phyloP scores from a whole-genome alignment of 2,329 filamentous ascomycete species.

The Cercospora canescens region DNA sequence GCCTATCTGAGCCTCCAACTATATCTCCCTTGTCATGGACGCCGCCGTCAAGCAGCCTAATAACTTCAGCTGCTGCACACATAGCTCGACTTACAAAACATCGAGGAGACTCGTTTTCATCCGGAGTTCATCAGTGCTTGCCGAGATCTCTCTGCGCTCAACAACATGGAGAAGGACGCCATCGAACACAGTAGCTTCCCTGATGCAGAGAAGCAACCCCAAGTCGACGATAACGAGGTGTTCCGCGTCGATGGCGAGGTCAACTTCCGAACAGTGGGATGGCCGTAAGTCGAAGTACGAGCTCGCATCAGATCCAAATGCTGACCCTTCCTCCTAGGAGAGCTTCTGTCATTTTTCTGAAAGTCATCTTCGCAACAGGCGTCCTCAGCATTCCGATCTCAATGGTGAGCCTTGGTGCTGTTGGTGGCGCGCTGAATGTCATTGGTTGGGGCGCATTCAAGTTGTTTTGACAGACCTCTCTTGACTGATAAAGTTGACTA shows the following conservation, averaged over 20 bases:
- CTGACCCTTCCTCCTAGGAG: conserved; percentile 19
- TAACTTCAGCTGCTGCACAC: not conserved
- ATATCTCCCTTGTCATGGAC: not conserved
- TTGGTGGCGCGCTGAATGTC: conserved; percentile 50
- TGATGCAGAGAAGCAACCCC: conserved; percentile 21
- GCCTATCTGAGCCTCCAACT: conserved; percentile 1
- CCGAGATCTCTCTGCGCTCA: not conserved
- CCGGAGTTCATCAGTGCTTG: not conserved
- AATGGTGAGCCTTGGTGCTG: conserved; percentile 50
- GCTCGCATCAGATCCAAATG: not conserved
- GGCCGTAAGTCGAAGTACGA: conserved; percentile 38
- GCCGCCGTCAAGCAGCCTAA: not conserved
- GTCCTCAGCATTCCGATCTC: conserved; percentile 52
- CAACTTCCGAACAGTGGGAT: conserved; percentile 56
- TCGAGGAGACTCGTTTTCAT: not conserved
- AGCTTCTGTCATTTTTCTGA: conserved; percentile 55
- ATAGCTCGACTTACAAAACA: not conserved
- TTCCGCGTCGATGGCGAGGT: conserved; percentile 53
- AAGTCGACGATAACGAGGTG: conserved; percentile 47
- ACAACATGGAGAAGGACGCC: not conserved
- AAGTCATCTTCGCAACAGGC: conserved; percentile 54
- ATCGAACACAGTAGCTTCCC: not conserved
- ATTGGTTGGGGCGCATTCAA: conserved; percentile 48
- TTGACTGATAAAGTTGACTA: not conserved
- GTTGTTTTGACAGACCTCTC: not conserved